Evolutionary conservation across 225 moss, liverwort and hornwort species (phyloP), one percentile per base, ranked within the genome.

Genomic region (Pleurozium schreberi): DNA sequence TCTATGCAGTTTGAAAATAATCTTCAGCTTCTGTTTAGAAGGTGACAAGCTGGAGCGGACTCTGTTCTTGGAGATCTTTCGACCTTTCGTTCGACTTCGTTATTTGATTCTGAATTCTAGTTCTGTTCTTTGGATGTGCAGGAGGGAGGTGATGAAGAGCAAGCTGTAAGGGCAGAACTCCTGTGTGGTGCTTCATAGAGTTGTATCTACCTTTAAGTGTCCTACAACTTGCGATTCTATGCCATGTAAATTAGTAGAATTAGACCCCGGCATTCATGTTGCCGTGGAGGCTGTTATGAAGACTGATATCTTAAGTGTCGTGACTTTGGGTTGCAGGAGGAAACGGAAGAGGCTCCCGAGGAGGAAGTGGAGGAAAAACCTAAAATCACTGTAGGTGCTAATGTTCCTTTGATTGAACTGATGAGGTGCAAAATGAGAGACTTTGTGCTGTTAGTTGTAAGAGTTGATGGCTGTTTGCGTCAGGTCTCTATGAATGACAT

Each of bases 381-480:
- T 40, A 98, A 95, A 89, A 93, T 98, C 85, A 93, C 97, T 85
- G 97, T 96, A 88, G 80, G 92, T 84, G 55, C 59, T 71, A 36
- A 59, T 79, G 63, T 62, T 75, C 69, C n/a, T 63, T 83, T 77
- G 38, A 83, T 85, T 81, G 34, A 28, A 6, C 82, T 45, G 70
- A 79, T 80, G 64, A 45, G 62, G 78, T 79, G 69, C 50, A 23
- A 50, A 85, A n/a, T 28, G 18, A 64, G 64, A 83, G 84, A 84
- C 9, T 77, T 69, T 52, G 22, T 43, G 49, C 55, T 80, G 64
- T 87, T 26, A 47, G 69, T 71, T 83, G n/a, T 36, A 43, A 33
- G 38, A 60, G 76, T 85, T 38, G 75, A 74, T 91, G 55, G 31
- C 55, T 86, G 43, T 83, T 66, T 30, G 61, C 34, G 42, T 88